These are phyloP conservation scores for Trichoderma guizhouense DNA, from an alignment of 2,329 filamentous ascomycete species.

Conservation along the genomic window DNA sequence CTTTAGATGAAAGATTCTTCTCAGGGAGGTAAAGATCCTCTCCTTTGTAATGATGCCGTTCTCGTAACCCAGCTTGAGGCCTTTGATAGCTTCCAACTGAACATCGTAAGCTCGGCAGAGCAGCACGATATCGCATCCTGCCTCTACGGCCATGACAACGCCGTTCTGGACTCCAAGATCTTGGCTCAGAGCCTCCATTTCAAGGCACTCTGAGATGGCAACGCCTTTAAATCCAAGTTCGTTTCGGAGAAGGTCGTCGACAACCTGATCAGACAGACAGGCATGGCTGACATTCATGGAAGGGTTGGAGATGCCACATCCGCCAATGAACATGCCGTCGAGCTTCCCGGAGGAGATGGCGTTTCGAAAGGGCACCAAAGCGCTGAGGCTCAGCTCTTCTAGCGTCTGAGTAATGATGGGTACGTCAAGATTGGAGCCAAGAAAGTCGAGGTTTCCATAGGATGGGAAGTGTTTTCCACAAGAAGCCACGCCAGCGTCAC, in stretches of 20 bases:
- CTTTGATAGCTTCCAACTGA: slow-evolving; percentile 87
- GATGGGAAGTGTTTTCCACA: slow-evolving; percentile 97
- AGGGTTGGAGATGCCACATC: slow-evolving; percentile 85
- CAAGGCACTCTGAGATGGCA: slow-evolving; percentile 89
- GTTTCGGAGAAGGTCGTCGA: slow-evolving; percentile 82
- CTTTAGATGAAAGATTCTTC: slow-evolving; percentile 77
- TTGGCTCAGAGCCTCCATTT: slow-evolving; percentile 94
- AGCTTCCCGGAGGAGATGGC: slow-evolving; percentile 77
- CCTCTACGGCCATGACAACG: slow-evolving; percentile 95
- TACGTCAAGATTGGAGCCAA: slow-evolving; percentile 85
- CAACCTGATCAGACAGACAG: slow-evolving; percentile 87
- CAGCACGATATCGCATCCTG: slow-evolving; percentile 87
- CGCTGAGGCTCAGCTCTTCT: slow-evolving; percentile 88
- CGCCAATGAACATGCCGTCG: slow-evolving; percentile 94
- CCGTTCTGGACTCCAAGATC: slow-evolving; percentile 97
- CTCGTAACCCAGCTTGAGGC: slow-evolving; percentile 82
- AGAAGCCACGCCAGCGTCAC: slow-evolving; percentile 82
- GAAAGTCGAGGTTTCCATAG: slow-evolving; percentile 90
- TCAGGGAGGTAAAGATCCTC: slow-evolving; percentile 75
- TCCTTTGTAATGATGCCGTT: slow-evolving; percentile 83
- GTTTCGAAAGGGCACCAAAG: slow-evolving; percentile 86
- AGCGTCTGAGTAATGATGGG: slow-evolving; percentile 94
- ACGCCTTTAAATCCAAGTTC: slow-evolving; percentile 89
- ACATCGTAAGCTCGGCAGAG: slow-evolving; percentile 84
- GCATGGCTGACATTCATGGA: slow-evolving; percentile 95